Percentiles rank a stretch among this genome's conserved stretches.
Evolutionary conservation across 2,329 filamentous ascomycete species (phyloP).

Genomic region (Albophoma yamanashiensis): DNA sequence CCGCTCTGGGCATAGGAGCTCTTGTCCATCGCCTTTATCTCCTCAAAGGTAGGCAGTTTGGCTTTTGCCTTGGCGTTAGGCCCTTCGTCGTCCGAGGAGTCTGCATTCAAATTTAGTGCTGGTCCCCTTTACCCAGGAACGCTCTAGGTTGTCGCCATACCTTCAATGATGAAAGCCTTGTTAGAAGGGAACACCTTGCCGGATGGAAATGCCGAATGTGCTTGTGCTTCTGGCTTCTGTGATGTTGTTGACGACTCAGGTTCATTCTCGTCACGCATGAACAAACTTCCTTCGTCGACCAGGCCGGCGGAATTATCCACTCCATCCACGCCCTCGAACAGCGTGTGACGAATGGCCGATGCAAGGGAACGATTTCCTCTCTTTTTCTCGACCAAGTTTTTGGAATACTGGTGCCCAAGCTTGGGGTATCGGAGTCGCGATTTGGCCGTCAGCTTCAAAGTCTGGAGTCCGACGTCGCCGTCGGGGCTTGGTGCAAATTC

Average conservation of each 20-base stretch:
- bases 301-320: neutral
- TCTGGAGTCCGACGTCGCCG: constrained; percentile 23
- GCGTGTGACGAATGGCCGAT: constrained; percentile 43
- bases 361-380: constrained; percentile 40
- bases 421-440: constrained; percentile 35
- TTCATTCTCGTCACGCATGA: constrained; percentile 9
- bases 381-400: constrained; percentile 48
- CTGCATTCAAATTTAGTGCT: neutral
- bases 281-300: constrained; percentile 8
- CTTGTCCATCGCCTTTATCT: neutral
- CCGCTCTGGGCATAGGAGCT: neutral
- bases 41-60: neutral
- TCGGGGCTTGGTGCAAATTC: constrained; percentile 32
- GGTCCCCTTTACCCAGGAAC: no score
- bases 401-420: constrained; percentile 45
- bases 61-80: neutral
- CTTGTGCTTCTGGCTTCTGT: neutral
- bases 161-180: neutral
- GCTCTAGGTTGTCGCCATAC: neutral
- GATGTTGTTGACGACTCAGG: neutral
- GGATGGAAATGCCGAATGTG: neutral
- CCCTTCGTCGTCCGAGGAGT: neutral
- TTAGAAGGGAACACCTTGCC: neutral
- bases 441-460: constrained; percentile 33
- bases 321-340: constrained; percentile 25